These are phyloP conservation scores for Tricholoma flavovirens DNA, from an alignment of 768 basidiomycete genomes.

Conservation along the genomic window DNA sequence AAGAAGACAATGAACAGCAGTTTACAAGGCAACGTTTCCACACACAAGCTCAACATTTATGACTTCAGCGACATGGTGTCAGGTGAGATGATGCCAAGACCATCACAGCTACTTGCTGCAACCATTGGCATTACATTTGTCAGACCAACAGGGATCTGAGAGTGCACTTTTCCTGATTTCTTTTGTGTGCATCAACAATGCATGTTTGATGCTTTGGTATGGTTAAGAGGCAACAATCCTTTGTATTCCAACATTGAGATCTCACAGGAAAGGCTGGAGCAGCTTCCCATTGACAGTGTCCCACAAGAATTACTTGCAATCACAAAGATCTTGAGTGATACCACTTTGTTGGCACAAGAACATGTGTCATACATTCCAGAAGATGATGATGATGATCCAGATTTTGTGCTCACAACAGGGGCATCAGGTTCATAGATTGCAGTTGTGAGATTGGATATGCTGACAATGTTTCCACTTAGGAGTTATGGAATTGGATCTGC, in stretches of 20 bases:
- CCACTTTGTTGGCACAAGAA: too few species aligned
- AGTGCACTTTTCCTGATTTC: background rate
- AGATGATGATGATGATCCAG: too few species aligned
- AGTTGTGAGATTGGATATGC: background rate
- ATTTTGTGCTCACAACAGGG: too few species aligned
- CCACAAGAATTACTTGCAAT: background rate
- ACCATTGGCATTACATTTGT: background rate
- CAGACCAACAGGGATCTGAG: background rate
- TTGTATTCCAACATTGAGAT: constrained; percentile 10
- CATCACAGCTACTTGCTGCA: background rate
- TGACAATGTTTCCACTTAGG: too few species aligned
- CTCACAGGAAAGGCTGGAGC: background rate
- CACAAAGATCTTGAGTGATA: background rate
- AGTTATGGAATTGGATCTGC: too few species aligned
- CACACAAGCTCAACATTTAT: background rate
- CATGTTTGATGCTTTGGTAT: background rate
- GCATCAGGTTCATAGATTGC: too few species aligned
- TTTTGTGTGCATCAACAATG: background rate
- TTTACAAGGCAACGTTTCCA: constrained; percentile 9
- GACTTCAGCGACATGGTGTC: background rate
- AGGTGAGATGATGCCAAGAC: background rate
- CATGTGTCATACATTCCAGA: too few species aligned
- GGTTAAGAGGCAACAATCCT: background rate
- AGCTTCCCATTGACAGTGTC: background rate
- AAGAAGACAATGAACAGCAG: constrained; percentile 5